These are phyloP conservation scores for Sporopachydermia quercuum DNA, from an alignment of 805 yeast genomes.

Conservation along the genomic window DNA sequence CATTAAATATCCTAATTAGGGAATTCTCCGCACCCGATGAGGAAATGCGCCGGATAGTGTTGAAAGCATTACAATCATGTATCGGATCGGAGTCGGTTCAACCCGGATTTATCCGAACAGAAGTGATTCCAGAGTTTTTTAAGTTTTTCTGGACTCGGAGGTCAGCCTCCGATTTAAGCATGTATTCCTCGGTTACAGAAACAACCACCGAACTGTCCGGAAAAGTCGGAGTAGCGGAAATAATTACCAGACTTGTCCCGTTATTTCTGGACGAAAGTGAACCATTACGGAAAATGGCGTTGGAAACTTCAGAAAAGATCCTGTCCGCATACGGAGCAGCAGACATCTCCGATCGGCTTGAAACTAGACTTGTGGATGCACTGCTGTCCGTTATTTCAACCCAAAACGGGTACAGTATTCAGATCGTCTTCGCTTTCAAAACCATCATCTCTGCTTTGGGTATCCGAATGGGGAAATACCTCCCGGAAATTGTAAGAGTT, in stretches of 20 bases:
- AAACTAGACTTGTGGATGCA: slow-evolving; percentile 63
- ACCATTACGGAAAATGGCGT: slow-evolving; percentile 62
- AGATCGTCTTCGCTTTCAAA: slow-evolving; percentile 49
- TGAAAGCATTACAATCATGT: slow-evolving; percentile 53
- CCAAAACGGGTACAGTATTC: slow-evolving; percentile 42
- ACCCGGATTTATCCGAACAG: slow-evolving; percentile 30
- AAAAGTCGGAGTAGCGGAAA: slow-evolving; percentile 47
- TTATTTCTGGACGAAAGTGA: slow-evolving; percentile 74
- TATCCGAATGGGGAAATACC: slow-evolving; percentile 48
- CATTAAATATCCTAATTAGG: slow-evolving; percentile 48
- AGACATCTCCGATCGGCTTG: slow-evolving; percentile 48
- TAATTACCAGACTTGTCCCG: slow-evolving; percentile 40
- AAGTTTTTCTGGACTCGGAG: slow-evolving; percentile 71
- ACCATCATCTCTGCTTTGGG: slow-evolving; percentile 49
- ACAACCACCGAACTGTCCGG: slow-evolving; percentile 55
- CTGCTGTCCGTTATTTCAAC: slow-evolving; percentile 68
- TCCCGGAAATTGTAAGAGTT: slow-evolving; percentile 58
- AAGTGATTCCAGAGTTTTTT: slow-evolving; percentile 48
- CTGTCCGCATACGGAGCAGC: slow-evolving; percentile 34
- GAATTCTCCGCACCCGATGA: slow-evolving; percentile 77
- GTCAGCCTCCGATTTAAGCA: slow-evolving; percentile 50
- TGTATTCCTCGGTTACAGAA: slow-evolving; percentile 47
- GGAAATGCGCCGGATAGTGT: slow-evolving; percentile 65
- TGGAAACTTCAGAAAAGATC: slow-evolving; percentile 50
- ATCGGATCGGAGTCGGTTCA: slow-evolving; percentile 44